These are phyloP conservation scores for Suhomyces choctaworum DNA, from an alignment of 1,139 yeast species.

Conservation along the genomic window DNA sequence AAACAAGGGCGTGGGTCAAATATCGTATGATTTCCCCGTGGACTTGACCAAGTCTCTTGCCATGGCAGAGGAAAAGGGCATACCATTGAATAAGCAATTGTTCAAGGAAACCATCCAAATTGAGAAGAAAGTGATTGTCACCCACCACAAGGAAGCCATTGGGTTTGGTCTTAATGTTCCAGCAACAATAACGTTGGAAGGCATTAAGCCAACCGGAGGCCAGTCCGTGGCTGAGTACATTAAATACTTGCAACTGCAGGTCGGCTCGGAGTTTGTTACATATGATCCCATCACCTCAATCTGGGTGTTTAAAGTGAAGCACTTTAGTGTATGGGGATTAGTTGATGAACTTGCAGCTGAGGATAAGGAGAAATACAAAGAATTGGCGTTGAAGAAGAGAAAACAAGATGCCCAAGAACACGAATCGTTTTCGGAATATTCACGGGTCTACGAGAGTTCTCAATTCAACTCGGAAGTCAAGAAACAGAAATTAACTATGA, in stretches of 20 bases:
- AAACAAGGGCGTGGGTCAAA: conserved; percentile 71
- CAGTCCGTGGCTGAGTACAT: conserved; percentile 37
- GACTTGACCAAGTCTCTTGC: conserved; percentile 51
- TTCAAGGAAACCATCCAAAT: conserved; percentile 64
- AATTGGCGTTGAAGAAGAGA: conserved; percentile 27
- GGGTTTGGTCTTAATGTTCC: conserved; percentile 84
- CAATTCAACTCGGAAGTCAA: conserved; percentile 35
- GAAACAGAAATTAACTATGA: conserved; percentile 33
- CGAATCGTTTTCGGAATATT: conserved; percentile 28
- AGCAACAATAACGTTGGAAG: conserved; percentile 76
- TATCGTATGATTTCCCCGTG: conserved; percentile 70
- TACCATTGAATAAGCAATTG: conserved; percentile 31
- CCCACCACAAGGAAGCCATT: conserved; percentile 68
- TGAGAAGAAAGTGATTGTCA: conserved; percentile 58
- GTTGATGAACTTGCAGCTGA: conserved; percentile 66
- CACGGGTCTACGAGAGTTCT: conserved; percentile 31
- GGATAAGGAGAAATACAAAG: conserved; percentile 40
- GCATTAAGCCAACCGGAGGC: conserved; percentile 47
- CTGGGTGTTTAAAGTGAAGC: conserved; percentile 85
- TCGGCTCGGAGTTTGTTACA: conserved; percentile 76
- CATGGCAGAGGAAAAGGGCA: conserved; percentile 33
- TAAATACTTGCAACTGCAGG: conserved; percentile 46
- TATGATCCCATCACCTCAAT: conserved; percentile 75
- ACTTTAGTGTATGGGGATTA: conserved; percentile 93
- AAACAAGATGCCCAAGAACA: conserved; percentile 29